Evolutionary conservation across 495 filamentous ascomycete genomes (phyloP).

Genomic region (Stereocaulon alpinum): DNA sequence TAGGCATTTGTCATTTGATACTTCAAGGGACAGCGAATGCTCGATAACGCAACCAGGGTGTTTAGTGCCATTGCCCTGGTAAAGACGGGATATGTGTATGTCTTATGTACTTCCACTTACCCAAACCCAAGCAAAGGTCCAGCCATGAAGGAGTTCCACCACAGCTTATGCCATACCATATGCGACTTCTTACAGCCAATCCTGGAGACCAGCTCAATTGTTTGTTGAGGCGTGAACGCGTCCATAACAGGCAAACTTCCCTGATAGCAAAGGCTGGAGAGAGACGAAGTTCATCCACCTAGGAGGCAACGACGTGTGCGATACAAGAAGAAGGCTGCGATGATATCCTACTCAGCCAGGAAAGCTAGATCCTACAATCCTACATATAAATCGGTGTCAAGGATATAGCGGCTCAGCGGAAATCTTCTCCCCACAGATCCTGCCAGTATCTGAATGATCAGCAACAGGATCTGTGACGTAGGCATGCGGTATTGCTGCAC

Average conservation of each 20-base stretch:
- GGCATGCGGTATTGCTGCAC: too few species aligned
- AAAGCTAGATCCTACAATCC: background rate
- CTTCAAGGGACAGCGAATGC: background rate
- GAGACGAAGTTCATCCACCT: background rate
- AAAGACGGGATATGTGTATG: background rate
- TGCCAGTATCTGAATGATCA: background rate
- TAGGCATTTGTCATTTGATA: too few species aligned
- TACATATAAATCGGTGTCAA: background rate
- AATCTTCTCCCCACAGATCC: background rate
- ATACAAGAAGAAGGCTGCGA: too few species aligned
- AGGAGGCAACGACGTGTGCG: background rate
- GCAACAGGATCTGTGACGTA: too few species aligned
- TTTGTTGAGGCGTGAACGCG: slow-evolving; percentile 21
- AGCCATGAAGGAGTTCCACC: slow-evolving; percentile 42
- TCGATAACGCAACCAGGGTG: too few species aligned
- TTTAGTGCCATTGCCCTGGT: too few species aligned
- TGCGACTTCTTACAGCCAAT: slow-evolving; percentile 40
- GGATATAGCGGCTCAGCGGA: background rate
- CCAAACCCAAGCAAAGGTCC: slow-evolving; percentile 44
- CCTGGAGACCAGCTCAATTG: slow-evolving; percentile 18
- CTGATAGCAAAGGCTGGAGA: background rate
- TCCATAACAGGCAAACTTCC: slow-evolving; percentile 8
- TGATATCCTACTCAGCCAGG: background rate
- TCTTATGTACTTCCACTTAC: background rate
- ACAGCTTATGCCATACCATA: slow-evolving; percentile 44